Conservation (phyloP, 495 filamentous ascomycete genomes). For the Staphylotrichum longicolle region DNA sequence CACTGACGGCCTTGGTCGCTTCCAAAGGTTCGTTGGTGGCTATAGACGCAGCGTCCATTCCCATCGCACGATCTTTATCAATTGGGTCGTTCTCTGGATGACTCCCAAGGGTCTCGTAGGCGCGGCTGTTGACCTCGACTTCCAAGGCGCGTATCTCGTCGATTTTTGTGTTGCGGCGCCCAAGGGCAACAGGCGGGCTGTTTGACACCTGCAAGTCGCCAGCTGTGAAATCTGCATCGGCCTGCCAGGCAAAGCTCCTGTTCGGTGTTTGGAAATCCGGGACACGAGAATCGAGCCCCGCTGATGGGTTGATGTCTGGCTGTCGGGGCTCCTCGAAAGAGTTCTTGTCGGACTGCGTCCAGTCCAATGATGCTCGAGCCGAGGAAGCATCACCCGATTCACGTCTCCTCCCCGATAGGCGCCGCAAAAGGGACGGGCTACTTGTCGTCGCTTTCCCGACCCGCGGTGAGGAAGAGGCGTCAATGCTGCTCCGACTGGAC, state of each 20-base stretch:
- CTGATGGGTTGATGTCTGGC: background rate
- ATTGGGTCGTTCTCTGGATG: conserved; percentile 34
- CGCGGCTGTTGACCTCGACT: conserved; percentile 26
- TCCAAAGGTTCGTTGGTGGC: conserved; percentile 19
- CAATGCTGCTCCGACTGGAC: conserved; percentile 35
- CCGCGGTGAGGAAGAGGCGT: conserved; percentile 22
- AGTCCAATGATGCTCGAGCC: conserved; percentile 9
- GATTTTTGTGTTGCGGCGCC: conserved; percentile 43
- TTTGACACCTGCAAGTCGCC: conserved; percentile 59
- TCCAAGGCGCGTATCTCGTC: conserved; percentile 45
- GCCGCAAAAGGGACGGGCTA: conserved; percentile 26
- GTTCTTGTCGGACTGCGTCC: conserved; percentile 40
- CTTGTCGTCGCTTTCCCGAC: conserved; percentile 13
- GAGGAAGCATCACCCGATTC: conserved; percentile 12
- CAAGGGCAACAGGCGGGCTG: conserved; percentile 54
- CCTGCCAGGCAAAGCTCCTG: conserved; percentile 56
- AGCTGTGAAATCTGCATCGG: conserved; percentile 63
- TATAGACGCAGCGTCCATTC: conserved; percentile 44
- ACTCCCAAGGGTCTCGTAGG: conserved; percentile 3
- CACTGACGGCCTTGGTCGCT: background rate
- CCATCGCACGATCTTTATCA: conserved; percentile 52
- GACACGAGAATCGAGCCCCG: conserved; percentile 34
- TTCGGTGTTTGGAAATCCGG: conserved; percentile 39
- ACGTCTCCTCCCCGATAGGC: conserved; percentile 28
- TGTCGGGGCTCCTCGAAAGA: conserved; percentile 32